Percentiles rank a stretch among this genome's conserved stretches.
Conservation (phyloP, 768 basidiomycete species). For the Podaxis mareebaensis region DNA sequence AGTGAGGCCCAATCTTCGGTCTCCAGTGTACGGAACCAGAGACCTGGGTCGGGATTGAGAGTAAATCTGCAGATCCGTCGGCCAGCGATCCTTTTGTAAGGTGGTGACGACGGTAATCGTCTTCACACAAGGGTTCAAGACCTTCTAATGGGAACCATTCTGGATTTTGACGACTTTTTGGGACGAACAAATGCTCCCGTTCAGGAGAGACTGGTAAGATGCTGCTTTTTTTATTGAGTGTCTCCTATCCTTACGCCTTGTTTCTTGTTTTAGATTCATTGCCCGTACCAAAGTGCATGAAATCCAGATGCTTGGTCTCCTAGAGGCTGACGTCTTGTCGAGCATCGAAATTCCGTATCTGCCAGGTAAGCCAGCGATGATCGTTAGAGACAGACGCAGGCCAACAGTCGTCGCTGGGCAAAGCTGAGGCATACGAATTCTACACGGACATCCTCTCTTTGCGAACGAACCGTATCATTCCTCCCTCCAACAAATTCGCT, state of each 20-base stretch:
- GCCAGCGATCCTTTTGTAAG: constrained; percentile 72
- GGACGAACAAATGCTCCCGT: constrained; percentile 85
- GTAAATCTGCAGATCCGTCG: constrained; percentile 63
- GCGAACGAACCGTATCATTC: constrained; percentile 37
- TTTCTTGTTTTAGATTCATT: constrained; percentile 61
- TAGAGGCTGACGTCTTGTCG: constrained; percentile 89
- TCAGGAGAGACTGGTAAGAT: constrained; percentile 70
- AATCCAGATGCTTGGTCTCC: constrained; percentile 90
- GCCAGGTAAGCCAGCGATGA: constrained; percentile 39
- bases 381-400: constrained; percentile 24
- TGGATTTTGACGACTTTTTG: constrained; percentile 82
- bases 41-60: constrained; percentile 44
- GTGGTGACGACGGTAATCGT: constrained; percentile 52
- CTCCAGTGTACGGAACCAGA: constrained; percentile 72
- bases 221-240: background rate
- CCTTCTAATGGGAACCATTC: constrained; percentile 90
- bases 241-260: constrained; percentile 1
- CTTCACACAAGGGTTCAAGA: constrained; percentile 44
- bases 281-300: constrained; percentile 97
- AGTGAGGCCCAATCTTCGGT: constrained; percentile 91
- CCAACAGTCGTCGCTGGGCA: constrained; percentile 39
- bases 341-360: constrained; percentile 86
- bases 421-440: constrained; percentile 68
- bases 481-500: constrained; percentile 21
- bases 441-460: constrained; percentile 69